Evolutionary conservation across 257 asterid species (phyloP).

Genomic region (Schizonepeta tenuifolia): DNA sequence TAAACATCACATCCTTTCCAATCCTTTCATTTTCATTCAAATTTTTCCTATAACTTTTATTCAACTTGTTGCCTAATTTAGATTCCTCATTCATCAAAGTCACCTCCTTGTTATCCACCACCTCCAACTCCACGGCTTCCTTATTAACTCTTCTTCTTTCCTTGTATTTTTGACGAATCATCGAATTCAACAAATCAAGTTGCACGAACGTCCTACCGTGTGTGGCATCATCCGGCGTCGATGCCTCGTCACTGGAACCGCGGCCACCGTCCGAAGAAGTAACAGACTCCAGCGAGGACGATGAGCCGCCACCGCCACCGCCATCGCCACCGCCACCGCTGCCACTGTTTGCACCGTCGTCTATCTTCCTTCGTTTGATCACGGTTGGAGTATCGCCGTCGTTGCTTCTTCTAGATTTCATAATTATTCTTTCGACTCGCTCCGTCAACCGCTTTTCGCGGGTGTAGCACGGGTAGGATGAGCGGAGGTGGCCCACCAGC

Average conservation of each 20-base stretch:
- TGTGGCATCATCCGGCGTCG: conserved; percentile 63
- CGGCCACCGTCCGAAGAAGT: conserved; percentile 37
- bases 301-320: too few species aligned
- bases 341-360: conserved; percentile 28
- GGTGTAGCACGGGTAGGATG: too few species aligned
- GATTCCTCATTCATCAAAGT: conserved; percentile 42
- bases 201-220: too few species aligned
- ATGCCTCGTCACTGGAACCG: conserved; percentile 45
- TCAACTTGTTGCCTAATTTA: conserved; percentile 28
- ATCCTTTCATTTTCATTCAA: conserved; percentile 1
- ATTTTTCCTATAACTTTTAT: conserved; percentile 19
- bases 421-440: conserved; percentile 43
- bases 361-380: conserved; percentile 41
- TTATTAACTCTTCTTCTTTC: conserved; percentile 45
- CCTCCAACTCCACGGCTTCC: conserved; percentile 43
- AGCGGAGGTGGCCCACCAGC: too few species aligned
- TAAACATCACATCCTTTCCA: conserved; percentile 45
- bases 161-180: too few species aligned
- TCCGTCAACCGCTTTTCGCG: conserved; percentile 57
- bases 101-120: conserved; percentile 47
- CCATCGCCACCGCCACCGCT: conserved; percentile 26
- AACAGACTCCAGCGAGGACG: conserved; percentile 47
- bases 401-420: conserved; percentile 23
- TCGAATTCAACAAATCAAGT: too few species aligned
- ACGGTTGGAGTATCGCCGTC: conserved; percentile 25